These are phyloP conservation scores for Aspergillus brasiliensis DNA, from an alignment of 2,329 filamentous ascomycete species.

Conservation along the genomic window DNA sequence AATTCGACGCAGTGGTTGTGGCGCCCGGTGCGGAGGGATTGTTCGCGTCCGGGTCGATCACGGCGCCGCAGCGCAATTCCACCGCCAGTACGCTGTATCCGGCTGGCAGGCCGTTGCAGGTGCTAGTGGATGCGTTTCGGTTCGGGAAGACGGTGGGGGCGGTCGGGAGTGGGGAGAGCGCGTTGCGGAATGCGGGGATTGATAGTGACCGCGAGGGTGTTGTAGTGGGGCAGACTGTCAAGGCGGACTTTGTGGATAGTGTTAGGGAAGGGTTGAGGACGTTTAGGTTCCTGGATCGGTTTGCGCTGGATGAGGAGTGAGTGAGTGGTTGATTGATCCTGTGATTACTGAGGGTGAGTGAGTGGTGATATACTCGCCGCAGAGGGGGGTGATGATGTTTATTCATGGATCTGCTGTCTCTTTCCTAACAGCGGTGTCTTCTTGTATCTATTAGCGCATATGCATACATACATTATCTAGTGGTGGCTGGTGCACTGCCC, in stretches of 20 bases:
- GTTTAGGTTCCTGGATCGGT: constrained; percentile 69
- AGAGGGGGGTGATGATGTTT: no score
- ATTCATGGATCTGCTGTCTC: not conserved
- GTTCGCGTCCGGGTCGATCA: constrained; percentile 45
- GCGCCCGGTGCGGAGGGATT: constrained; percentile 55
- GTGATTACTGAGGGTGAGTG: not conserved
- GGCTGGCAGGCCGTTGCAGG: constrained; percentile 63
- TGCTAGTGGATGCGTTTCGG: constrained; percentile 63
- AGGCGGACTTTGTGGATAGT: constrained; percentile 44
- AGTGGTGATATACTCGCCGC: no score
- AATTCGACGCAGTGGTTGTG: constrained; percentile 57
- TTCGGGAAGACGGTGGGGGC: constrained; percentile 72
- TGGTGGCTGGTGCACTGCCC: not conserved
- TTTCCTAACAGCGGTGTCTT: not conserved
- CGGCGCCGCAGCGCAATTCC: constrained; percentile 25
- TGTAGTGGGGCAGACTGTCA: constrained; percentile 31
- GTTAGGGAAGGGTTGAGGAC: constrained; percentile 62
- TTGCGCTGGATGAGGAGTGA: constrained; percentile 54
- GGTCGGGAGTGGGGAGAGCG: constrained; percentile 50
- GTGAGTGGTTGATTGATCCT: no score
- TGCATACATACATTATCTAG: not conserved
- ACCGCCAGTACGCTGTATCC: constrained; percentile 62
- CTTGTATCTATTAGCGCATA: not conserved
- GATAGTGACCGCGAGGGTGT: constrained; percentile 39
- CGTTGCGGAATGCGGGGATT: constrained; percentile 51